Percentiles rank a stretch among this genome's conserved stretches.
These are phyloP conservation scores for Amanita muscaria DNA, from an alignment of 768 basidiomycete species.

Conservation along the genomic window DNA sequence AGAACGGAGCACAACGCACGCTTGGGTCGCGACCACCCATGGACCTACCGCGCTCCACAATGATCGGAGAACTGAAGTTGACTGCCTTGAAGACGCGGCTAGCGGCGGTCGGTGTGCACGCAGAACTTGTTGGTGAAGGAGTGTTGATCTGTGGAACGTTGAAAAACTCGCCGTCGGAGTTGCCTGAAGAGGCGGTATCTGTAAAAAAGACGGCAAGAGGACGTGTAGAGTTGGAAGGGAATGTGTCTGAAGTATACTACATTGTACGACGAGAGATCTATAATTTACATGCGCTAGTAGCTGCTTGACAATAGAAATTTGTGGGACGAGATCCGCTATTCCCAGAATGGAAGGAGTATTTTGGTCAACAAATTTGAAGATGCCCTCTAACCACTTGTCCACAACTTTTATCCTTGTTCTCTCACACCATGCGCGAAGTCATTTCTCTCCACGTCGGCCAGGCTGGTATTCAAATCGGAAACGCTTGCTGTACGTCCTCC, in stretches of 20 bases:
- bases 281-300: slow-evolving; percentile 81
- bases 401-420: slow-evolving; percentile 15
- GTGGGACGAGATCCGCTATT: too few relatives aligned
- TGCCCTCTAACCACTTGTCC: slow-evolving; percentile 26
- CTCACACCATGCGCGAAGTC: slow-evolving; percentile 69
- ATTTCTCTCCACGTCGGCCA: slow-evolving; percentile 96
- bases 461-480: slow-evolving; percentile 91
- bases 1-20: slow-evolving; percentile 28
- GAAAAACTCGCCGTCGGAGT: slow-evolving; percentile 31
- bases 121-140: slow-evolving; percentile 96
- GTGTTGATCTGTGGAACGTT: slow-evolving; percentile 79
- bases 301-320: slow-evolving; percentile 35
- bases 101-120: slow-evolving; percentile 65
- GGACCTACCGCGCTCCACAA: slow-evolving; percentile 77
- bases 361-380: slow-evolving; percentile 20
- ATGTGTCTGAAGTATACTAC: slow-evolving; percentile 83
- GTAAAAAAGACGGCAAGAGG: slow-evolving; percentile 85
- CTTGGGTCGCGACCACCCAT: slow-evolving; percentile 62
- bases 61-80: slow-evolving; percentile 95
- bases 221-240: slow-evolving; percentile 83
- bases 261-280: slow-evolving; percentile 86
- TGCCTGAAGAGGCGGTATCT: slow-evolving; percentile 63
- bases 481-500: slow-evolving; percentile 80
- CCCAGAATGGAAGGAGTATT: slow-evolving; percentile 17
- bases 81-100: slow-evolving; percentile 82